Percentiles rank a stretch among this genome's conserved stretches.
Conservation (phyloP, 2,329 filamentous ascomycete species). For the Aureobasidium uvarum region DNA sequence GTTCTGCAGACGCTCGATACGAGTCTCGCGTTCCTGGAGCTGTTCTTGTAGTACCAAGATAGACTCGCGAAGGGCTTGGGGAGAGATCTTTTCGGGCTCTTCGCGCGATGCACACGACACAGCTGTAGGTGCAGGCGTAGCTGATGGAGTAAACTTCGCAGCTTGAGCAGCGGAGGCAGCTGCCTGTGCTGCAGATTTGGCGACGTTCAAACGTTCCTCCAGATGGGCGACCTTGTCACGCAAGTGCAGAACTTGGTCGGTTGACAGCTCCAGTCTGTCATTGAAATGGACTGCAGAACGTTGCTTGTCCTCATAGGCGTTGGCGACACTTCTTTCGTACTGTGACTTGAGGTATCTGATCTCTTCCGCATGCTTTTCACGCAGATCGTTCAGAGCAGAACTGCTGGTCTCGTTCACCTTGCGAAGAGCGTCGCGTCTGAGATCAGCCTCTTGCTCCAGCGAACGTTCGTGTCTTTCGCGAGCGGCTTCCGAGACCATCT, state of each 20-base stretch:
- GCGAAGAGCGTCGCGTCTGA: conserved; percentile 60
- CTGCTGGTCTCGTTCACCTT: conserved; percentile 55
- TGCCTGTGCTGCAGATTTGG: conserved; percentile 80
- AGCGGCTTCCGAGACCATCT: conserved; percentile 74
- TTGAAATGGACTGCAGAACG: conserved; percentile 74
- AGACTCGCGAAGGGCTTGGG: conserved; percentile 90
- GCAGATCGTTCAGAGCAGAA: conserved; percentile 55
- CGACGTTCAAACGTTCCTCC: conserved; percentile 87
- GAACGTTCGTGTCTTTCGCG: conserved; percentile 81
- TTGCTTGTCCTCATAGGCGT: conserved; percentile 73
- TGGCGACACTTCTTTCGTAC: conserved; percentile 49
- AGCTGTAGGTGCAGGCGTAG: conserved; percentile 29
- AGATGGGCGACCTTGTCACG: conserved; percentile 81
- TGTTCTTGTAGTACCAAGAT: conserved; percentile 97
- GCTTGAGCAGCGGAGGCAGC: conserved; percentile 64
- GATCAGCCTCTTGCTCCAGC: conserved; percentile 73
- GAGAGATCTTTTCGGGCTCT: conserved; percentile 81
- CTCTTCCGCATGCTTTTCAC: conserved; percentile 61
- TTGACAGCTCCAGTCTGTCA: conserved; percentile 76
- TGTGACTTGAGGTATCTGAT: conserved; percentile 56
- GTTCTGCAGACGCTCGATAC: conserved; percentile 82
- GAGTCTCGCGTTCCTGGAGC: conserved; percentile 86
- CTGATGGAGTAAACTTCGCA: conserved; percentile 27
- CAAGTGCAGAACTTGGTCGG: conserved; percentile 80
- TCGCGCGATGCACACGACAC: conserved; percentile 1